A percentile compares a stretch with the other conserved stretches of the same genome.
Conservation (phyloP, 371 early-diverging fungal species). For the Synchytrium microbalum region DNA sequence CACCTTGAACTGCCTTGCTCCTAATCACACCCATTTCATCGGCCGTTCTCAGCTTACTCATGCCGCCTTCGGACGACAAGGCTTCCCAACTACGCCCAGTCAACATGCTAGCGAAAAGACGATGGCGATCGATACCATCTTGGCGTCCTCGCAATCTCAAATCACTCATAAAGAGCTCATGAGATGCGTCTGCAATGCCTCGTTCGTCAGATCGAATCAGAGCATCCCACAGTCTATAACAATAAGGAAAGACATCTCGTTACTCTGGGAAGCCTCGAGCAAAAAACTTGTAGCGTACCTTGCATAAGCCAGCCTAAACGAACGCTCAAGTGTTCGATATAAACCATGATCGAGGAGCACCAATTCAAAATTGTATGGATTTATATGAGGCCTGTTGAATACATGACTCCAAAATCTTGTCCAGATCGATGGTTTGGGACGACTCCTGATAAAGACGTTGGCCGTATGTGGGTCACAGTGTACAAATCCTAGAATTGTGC, state of each 20-base stretch:
- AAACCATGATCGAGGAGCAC: conserved; percentile 90
- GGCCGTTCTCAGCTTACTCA: conserved; percentile 37
- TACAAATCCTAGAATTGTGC: neutral
- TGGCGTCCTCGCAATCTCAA: neutral
- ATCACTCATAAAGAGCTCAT: conserved; percentile 21
- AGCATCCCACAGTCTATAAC: conserved; percentile 66
- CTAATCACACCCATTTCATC: conserved; percentile 44
- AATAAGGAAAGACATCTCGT: too few species aligned
- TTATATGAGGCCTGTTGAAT: conserved; percentile 11
- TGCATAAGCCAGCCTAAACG: conserved; percentile 80
- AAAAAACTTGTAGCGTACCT: conserved; percentile 14
- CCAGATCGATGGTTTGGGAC: conserved; percentile 6
- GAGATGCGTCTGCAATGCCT: conserved; percentile 41
- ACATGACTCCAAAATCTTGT: conserved; percentile 7
- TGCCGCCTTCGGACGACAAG: conserved; percentile 32
- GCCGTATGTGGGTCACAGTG: conserved; percentile 49
- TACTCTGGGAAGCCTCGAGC: too few species aligned
- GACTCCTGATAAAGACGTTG: conserved; percentile 37
- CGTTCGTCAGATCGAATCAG: conserved; percentile 70
- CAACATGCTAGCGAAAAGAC: conserved; percentile 74
- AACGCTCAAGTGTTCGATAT: conserved; percentile 65
- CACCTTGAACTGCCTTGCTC: conserved; percentile 15
- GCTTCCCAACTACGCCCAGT: conserved; percentile 79
- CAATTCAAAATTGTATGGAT: conserved; percentile 70
- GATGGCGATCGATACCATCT: conserved; percentile 64